Evolutionary conservation across 2,329 filamentous ascomycete species (phyloP).

Genomic region (Paradendryphiella salina): DNA sequence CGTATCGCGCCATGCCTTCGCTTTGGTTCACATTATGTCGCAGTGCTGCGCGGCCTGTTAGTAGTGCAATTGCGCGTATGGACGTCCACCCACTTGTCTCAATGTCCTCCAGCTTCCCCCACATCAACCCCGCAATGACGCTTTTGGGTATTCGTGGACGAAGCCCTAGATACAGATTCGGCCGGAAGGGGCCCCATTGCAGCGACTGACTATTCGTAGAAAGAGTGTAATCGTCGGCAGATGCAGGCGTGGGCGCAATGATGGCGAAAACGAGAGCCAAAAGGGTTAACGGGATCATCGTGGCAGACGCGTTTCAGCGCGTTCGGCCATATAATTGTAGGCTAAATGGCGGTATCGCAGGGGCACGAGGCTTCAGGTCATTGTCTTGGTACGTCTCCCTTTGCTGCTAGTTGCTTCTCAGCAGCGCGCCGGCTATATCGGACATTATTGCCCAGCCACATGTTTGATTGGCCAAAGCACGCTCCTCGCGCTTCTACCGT

Average conservation of each 20-base stretch:
- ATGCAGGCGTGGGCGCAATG: conserved; percentile 15
- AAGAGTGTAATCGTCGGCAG: conserved; percentile 17
- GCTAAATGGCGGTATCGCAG: conserved; percentile 11
- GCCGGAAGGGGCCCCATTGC: conserved; percentile 93
- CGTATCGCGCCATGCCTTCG: conserved; percentile 89
- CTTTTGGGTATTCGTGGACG: conserved; percentile 79
- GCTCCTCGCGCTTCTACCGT: neutral
- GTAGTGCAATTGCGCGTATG: neutral
- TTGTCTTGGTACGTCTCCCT: conserved; percentile 9
- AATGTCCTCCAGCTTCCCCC: conserved; percentile 81
- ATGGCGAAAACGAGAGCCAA: conserved; percentile 22
- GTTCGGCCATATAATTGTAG: conserved; percentile 2
- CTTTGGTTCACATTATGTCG: conserved; percentile 93
- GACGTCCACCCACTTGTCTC: conserved; percentile 65
- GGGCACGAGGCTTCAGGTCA: conserved; percentile 5
- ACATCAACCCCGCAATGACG: conserved; percentile 80
- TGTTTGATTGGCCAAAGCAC: conserved; percentile 8
- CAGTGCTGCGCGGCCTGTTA: conserved; percentile 55
- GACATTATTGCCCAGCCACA: conserved; percentile 4
- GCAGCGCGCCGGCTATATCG: conserved; percentile 10
- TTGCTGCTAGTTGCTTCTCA: conserved; percentile 3
- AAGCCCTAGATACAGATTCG: conserved; percentile 90
- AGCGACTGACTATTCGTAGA: conserved; percentile 70
- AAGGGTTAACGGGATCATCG: conserved; percentile 26
- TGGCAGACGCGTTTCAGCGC: conserved; percentile 18